These are phyloP conservation scores for Neopestalotiopsis rosae DNA, from an alignment of 2,329 filamentous ascomycete species.

Conservation along the genomic window DNA sequence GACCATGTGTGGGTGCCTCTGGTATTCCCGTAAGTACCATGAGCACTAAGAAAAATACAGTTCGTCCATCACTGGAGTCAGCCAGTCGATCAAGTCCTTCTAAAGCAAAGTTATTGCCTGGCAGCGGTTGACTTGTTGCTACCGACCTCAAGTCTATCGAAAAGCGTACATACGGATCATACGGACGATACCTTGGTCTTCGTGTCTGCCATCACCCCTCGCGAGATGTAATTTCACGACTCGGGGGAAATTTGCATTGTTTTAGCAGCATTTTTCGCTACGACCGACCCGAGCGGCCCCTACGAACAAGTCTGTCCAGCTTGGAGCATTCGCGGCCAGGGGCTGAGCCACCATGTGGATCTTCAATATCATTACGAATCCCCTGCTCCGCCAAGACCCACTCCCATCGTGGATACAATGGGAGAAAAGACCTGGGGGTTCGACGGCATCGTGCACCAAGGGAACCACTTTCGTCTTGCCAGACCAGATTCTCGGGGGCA, in stretches of 20 bases:
- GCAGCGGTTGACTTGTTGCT: too few species aligned
- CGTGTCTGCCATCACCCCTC: background rate
- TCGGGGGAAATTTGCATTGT: too few species aligned
- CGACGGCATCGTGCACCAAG: constrained; percentile 3
- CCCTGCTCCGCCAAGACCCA: constrained; percentile 11
- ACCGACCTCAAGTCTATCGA: too few species aligned
- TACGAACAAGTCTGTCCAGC: background rate
- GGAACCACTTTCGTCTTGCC: background rate
- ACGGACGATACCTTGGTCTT: background rate
- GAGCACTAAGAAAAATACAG: background rate
- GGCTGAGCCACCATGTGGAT: constrained; percentile 14
- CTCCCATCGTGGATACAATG: constrained; percentile 12
- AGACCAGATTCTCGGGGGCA: background rate
- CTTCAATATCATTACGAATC: constrained; percentile 15
- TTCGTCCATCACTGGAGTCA: too few species aligned
- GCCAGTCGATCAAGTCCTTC: too few species aligned
- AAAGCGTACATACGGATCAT: background rate
- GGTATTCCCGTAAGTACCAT: background rate
- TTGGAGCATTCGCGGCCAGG: constrained; percentile 1
- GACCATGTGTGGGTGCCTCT: background rate
- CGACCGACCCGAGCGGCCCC: background rate
- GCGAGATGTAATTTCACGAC: background rate
- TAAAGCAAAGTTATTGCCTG: too few species aligned
- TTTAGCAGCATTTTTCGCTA: too few species aligned
- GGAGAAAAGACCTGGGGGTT: background rate